A percentile compares a stretch with the other conserved stretches of the same genome.
Conservation (phyloP, 768 basidiomycete genomes). For the Collybiopsis confluens region DNA sequence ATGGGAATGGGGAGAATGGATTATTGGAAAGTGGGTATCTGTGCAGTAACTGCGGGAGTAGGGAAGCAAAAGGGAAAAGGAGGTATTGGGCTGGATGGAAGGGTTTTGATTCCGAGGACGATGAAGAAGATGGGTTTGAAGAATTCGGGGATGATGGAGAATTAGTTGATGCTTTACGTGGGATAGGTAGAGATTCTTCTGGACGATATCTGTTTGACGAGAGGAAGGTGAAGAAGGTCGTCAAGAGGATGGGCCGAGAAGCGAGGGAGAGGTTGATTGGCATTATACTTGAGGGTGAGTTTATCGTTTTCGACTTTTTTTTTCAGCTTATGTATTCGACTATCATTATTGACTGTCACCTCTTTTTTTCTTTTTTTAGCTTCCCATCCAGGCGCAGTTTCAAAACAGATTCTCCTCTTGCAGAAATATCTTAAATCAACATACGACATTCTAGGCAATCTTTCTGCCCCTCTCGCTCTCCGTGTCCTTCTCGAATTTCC, state of each 20-base stretch:
- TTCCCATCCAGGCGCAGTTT: slow-evolving; percentile 80
- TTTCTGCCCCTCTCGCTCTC: slow-evolving; percentile 63
- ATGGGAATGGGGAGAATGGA: slow-evolving; percentile 18
- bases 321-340: neutral
- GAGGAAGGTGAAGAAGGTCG: slow-evolving; percentile 59
- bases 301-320: too few relatives aligned
- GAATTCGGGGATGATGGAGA: slow-evolving; percentile 28
- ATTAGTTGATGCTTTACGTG: slow-evolving; percentile 42
- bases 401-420: slow-evolving; percentile 76
- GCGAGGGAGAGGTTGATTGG: slow-evolving; percentile 72
- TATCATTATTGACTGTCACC: slow-evolving; percentile 8
- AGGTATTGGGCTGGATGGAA: slow-evolving; percentile 75
- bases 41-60: slow-evolving; percentile 51
- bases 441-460: slow-evolving; percentile 74
- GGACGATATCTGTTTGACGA: slow-evolving; percentile 68
- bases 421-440: slow-evolving; percentile 81
- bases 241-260: slow-evolving; percentile 59
- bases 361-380: slow-evolving; percentile 39
- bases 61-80: slow-evolving; percentile 54
- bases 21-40: slow-evolving; percentile 18
- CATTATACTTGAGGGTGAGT: slow-evolving; percentile 58
- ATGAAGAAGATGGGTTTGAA: slow-evolving; percentile 31
- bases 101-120: slow-evolving; percentile 41
- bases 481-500: slow-evolving; percentile 56
- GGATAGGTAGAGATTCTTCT: slow-evolving; percentile 23